Evolutionary conservation across 257 asterid genomes (phyloP), one percentile per base, ranked within the genome.

Genomic region (Cinchona pubescens): DNA sequence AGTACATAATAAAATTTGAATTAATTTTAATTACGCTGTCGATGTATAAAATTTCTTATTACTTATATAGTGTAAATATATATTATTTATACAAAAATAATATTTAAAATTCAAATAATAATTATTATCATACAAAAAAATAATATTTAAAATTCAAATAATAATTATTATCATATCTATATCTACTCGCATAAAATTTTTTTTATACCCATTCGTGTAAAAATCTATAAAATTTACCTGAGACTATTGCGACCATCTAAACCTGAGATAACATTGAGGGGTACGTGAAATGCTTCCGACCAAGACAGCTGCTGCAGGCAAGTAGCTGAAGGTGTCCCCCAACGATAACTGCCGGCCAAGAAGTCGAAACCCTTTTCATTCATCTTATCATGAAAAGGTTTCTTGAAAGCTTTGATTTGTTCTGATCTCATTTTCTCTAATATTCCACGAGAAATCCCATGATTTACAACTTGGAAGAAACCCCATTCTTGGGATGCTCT

Each of bases 281-380:
- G 86, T 0, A 94, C 91, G 46, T 94, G 98, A 79, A 90, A 91
- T 40, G 98, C 96, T 79, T 94, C 98, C 0, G 94, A 90, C 97
- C 98, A 94, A 16, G 96, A 83, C 10, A 94, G 37, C 81, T 94
- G 96, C n/a, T 75, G 13, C 51, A 90, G 72, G 42, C 78, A 77
- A 53, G 91, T 89, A 0, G 96, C 93, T 0, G 93, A 67, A 7
- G 97, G 98, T 8, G 96, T 67, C 14, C 98, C 97, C 97, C 96
- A 94, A 0, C 92, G 86, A 43, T 94, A 94, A 78, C 90, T 87
- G 37, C 96, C 96, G 18, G 81, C 76, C 13, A 93, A 79, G 71
- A 92, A 85, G 10, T 86, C 81, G 72, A 75, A 79, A 30, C 78
- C 88, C 60, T 80, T 75, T 78, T 70, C 83, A 48, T 77, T 78